These are phyloP conservation scores for Coemansia sp. DNA, from an alignment of 192 early-diverging fungal species.

Conservation along the genomic window DNA sequence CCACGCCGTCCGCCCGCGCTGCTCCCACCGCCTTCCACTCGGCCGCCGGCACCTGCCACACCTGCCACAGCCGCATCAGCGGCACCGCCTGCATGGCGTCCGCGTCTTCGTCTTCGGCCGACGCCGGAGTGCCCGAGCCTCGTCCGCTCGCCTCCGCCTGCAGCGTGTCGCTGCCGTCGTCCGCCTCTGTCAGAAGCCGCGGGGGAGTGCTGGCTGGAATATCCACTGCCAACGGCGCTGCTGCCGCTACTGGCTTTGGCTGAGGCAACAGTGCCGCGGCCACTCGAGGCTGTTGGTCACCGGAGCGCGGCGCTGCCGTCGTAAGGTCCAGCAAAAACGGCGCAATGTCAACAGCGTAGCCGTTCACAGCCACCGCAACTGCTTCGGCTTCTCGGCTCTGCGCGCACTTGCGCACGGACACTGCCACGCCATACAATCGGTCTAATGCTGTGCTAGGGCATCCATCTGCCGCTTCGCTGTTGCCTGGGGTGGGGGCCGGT, in stretches of 20 bases:
- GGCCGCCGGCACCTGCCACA: not conserved
- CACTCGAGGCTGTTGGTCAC: too few species aligned
- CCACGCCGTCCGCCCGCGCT: slow-evolving; percentile 7
- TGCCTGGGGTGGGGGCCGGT: not conserved
- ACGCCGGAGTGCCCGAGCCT: not conserved
- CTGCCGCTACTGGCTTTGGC: not conserved
- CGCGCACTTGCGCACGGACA: slow-evolving; percentile 19
- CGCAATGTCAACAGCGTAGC: slow-evolving; percentile 3
- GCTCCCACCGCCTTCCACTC: slow-evolving; percentile 21
- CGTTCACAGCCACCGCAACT: slow-evolving; percentile 25
- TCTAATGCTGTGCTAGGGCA: not conserved
- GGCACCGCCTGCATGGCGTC: slow-evolving; percentile 8
- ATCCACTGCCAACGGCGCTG: not conserved
- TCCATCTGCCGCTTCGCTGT: not conserved
- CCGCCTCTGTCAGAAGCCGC: too few species aligned
- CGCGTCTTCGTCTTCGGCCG: not conserved
- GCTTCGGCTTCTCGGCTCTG: not conserved
- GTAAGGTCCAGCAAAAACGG: slow-evolving; percentile 33
- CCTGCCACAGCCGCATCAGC: slow-evolving; percentile 16
- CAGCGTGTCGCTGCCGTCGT: not conserved
- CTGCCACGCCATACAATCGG: slow-evolving; percentile 11
- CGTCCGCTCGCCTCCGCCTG: not conserved
- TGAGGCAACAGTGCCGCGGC: not conserved
- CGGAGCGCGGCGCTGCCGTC: not conserved
- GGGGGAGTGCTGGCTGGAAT: too few species aligned